phyloP scores from a whole-genome alignment of 192 early-diverging fungal genomes.

The Irineochytrium annulatum region DNA sequence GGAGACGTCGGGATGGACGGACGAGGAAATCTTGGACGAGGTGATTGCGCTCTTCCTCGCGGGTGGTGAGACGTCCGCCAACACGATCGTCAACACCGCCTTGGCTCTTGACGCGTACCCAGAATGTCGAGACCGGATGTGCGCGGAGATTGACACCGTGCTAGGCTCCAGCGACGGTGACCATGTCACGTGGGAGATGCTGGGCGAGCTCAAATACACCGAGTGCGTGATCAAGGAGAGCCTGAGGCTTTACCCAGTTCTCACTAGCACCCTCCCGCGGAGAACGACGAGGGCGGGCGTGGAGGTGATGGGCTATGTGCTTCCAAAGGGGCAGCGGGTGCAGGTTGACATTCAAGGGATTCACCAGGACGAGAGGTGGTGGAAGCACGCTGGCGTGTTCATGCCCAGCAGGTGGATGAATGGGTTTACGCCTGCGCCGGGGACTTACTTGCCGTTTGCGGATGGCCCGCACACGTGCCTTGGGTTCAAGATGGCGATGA shows the following conservation, averaged over 20 bases:
- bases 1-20: slow-evolving; percentile 12
- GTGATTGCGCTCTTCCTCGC: slow-evolving; percentile 40
- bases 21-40: slow-evolving; percentile 39
- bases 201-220: slow-evolving; percentile 22
- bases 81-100: slow-evolving; percentile 29
- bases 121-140: not conserved
- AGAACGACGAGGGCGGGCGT: not conserved
- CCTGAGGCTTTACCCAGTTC: slow-evolving; percentile 31
- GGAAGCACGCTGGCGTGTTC: slow-evolving; percentile 27
- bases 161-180: not conserved
- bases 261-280: slow-evolving; percentile 7
- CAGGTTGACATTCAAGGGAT: slow-evolving; percentile 26
- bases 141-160: not conserved
- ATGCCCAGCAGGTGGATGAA: slow-evolving; percentile 38
- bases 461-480: slow-evolving; percentile 37
- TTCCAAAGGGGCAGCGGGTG: slow-evolving; percentile 15
- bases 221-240: slow-evolving; percentile 41
- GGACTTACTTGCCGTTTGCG: slow-evolving; percentile 42
- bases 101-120: slow-evolving; percentile 22
- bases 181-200: not conserved
- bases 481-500: slow-evolving; percentile 9
- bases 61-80: slow-evolving; percentile 32
- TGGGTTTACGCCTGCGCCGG: not conserved
- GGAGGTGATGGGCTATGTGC: slow-evolving; percentile 7
- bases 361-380: slow-evolving; percentile 28